Base-by-base conservation (phyloP, 495 filamentous ascomycete genomes). In the Penicillium waksmanii region DNA sequence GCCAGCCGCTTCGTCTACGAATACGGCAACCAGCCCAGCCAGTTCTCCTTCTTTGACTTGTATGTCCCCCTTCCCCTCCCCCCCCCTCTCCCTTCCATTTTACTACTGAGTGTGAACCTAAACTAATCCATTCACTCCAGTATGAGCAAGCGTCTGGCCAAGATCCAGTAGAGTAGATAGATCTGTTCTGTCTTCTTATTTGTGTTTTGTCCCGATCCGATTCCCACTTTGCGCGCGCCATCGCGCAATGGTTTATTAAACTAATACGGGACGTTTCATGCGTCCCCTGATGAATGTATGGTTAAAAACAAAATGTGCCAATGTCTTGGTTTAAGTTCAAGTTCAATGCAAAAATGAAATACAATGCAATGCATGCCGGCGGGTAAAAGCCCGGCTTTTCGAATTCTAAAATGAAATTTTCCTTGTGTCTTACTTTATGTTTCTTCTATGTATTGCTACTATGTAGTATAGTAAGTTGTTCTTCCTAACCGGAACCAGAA, bases 11-110 rank as follows among this genome's bases (percentile, higher is more conserved):
- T 98, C 73, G 91, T 98, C 31, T 98, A 98, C 73, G 84, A 95
- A 71, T 92, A 90, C 73, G 95, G 95, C 70, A 94, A 92, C 77
- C 85, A 83, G 62, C 93, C 95, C 4, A 94, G 88, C 80, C 96
- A 97, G 69, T 97, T 98, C 78, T 91, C 95, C 8, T 98, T 98
- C 83, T 98, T 96, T 77, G 90, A 96, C 66, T 98, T 98, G 92
- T 96, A 81, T 85, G 90, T 38, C 15, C 7, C 13, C 17, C 50
- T 27, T 50, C 23, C 10, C 8, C 17, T 11, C 51, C 5, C 35
- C 15, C 4, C 35, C 6, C 48, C 2, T 8, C 52, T 12, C 33
- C 55, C n/a, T n/a, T n/a, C n/a, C n/a, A n/a, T n/a, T n/a, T n/a
- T n/a, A n/a, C n/a, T n/a, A 27, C 25, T 19, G 17, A 12, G 13